Conservation (phyloP, 1,139 yeast genomes). For the Diutina mesorugosa region DNA sequence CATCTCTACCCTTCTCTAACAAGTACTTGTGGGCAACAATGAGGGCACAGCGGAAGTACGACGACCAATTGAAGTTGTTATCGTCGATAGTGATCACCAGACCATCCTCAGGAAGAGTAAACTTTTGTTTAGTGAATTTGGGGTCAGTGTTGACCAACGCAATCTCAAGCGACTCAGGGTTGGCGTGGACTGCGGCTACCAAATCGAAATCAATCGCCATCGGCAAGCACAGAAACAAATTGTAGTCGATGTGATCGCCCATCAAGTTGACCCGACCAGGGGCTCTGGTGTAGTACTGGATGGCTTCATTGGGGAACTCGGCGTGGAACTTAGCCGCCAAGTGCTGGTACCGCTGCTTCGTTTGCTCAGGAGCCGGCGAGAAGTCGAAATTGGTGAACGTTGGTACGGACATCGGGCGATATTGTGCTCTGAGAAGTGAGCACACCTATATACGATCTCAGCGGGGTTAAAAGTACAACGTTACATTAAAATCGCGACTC, state of each 20-base stretch:
- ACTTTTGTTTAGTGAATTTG: conserved; percentile 14
- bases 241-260: conserved; percentile 69
- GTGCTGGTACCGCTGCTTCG: conserved; percentile 14
- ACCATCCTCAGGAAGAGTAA: conserved; percentile 31
- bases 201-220: conserved; percentile 63
- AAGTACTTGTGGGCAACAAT: conserved; percentile 47
- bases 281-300: conserved; percentile 37
- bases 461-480: not conserved
- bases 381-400: conserved; percentile 12
- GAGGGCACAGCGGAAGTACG: conserved; percentile 57
- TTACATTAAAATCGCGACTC: not conserved
- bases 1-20: conserved; percentile 12
- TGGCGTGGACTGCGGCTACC: conserved; percentile 37
- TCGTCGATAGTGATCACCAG: conserved; percentile 34
- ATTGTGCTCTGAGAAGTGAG: not conserved
- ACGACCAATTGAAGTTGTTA: conserved; percentile 43
- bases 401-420: not conserved
- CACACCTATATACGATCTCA: not conserved
- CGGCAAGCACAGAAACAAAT: conserved; percentile 58
- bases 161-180: conserved; percentile 12
- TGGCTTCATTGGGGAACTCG: conserved; percentile 9
- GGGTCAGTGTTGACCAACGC: conserved; percentile 30
- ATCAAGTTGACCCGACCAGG: conserved; percentile 69
- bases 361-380: conserved; percentile 17
- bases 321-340: conserved; percentile 11